Conservation (phyloP, 495 filamentous ascomycete species). For the Penicillium egyptiacum region DNA sequence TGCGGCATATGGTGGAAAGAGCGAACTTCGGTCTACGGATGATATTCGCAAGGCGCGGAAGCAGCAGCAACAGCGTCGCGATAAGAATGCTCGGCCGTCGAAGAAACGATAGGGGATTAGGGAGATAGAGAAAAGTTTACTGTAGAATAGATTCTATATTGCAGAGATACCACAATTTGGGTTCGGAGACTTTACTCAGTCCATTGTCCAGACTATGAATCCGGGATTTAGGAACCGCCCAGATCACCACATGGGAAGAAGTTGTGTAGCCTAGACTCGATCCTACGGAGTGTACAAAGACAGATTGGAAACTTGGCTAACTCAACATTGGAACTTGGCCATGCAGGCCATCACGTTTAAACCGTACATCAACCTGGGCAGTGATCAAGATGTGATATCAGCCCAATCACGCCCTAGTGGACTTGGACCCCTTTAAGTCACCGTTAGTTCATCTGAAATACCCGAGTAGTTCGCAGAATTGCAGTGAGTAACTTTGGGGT, state of each 20-base stretch:
- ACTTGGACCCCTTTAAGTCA: not conserved
- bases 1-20: slow-evolving; percentile 66
- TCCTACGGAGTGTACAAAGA: slow-evolving; percentile 1
- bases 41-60: slow-evolving; percentile 82
- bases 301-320: not conserved
- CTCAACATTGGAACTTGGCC: slow-evolving; percentile 1
- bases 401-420: slow-evolving; percentile 10
- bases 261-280: slow-evolving; percentile 1
- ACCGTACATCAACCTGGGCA: not conserved
- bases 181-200: slow-evolving; percentile 3
- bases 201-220: not conserved
- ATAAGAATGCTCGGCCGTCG: slow-evolving; percentile 87
- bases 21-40: slow-evolving; percentile 75
- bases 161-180: slow-evolving; percentile 13
- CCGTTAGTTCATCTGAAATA: not conserved
- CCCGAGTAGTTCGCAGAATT: not conserved
- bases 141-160: slow-evolving; percentile 16
- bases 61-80: slow-evolving; percentile 68
- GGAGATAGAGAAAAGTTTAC: not conserved
- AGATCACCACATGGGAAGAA: slow-evolving; percentile 12
- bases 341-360: slow-evolving; percentile 14
- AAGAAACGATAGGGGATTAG: slow-evolving; percentile 40
- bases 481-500: not conserved
- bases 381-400: slow-evolving; percentile 6
- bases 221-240: slow-evolving; percentile 8